Evolutionary conservation across 805 yeast genomes (phyloP), one percentile per base, ranked within the genome.

Genomic region (Hanseniaspora pseudoguilliermondii): DNA sequence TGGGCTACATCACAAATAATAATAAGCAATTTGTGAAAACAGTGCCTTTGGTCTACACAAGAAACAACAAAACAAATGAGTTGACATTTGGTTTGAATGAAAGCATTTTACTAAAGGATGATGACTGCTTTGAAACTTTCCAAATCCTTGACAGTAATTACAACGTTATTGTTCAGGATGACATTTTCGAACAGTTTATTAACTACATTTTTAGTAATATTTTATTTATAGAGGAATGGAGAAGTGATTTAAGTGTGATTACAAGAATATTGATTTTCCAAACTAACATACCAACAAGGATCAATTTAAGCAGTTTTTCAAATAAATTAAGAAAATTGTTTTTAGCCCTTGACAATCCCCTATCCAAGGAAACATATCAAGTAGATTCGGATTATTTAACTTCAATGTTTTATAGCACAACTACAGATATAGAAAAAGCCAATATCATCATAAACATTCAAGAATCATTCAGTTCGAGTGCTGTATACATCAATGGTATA

Each of bases 341-440:
- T 27, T 51, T 36, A 16, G 10, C 25, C 2, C 13, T 25, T 13
- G 29, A 35, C 8, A 21, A 16, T 11, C 11, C 23, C 2, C 3
- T 43, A 23, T 16, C 49, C 1, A 18, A 21, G 10, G 38, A 47
- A 11, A 23, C 44, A 5, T 51, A 35, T 16, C 55, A 51, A 38
- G 3, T 51, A 11, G 49, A 51, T 21, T 35, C 49, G 7, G 55
- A 51, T 43, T 20, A 25, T 3, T 13, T 51, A 7, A 25, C 55
- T 3, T 51, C 55, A 20, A 51, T 51, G 55, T 51, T n/a, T 18
- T 51, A 51, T 9, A 51, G 36, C 29, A 51, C 49, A 16, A 44
- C 34, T 15, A 6, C 43, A 2, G 40, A 20, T 13, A 36, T 51
- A n/a, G 55, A 51, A 51, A 51, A 51, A 15, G 34, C 55, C 16